Evolutionary conservation across 2,329 filamentous ascomycete genomes (phyloP).

Genomic region (Fusarium pseudonygamai): DNA sequence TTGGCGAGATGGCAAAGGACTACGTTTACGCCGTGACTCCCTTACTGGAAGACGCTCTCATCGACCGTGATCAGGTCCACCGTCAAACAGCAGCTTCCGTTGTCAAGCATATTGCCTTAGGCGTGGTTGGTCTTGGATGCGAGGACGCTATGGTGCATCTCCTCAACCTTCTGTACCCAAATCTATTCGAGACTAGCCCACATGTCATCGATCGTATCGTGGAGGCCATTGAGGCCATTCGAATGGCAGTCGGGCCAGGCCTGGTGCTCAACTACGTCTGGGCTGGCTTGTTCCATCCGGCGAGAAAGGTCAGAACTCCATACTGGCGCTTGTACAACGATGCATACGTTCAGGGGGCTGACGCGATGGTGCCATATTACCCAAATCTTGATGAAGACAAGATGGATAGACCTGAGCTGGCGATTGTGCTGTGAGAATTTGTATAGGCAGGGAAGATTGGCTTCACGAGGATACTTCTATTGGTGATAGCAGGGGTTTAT

Average conservation of each 20-base stretch:
- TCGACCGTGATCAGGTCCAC: slow-evolving; percentile 97
- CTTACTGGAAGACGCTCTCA: slow-evolving; percentile 93
- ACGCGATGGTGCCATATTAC: slow-evolving; percentile 97
- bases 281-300: slow-evolving; percentile 97
- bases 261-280: slow-evolving; percentile 98
- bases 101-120: slow-evolving; percentile 96
- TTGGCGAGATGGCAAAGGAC: slow-evolving; percentile 99
- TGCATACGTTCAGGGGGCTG: slow-evolving; percentile 91
- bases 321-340: slow-evolving; percentile 99
- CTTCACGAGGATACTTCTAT: slow-evolving; percentile 11
- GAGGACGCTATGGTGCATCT: slow-evolving; percentile 99
- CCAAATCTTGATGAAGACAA: slow-evolving; percentile 85
- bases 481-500: slow-evolving; percentile 16
- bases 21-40: slow-evolving; percentile 99
- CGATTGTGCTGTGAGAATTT: slow-evolving; percentile 75
- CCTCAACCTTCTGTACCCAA: slow-evolving; percentile 94
- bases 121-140: slow-evolving; percentile 96
- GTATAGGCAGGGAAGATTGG: slow-evolving; percentile 4
- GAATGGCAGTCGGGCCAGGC: slow-evolving; percentile 91
- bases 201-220: slow-evolving; percentile 99
- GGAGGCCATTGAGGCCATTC: slow-evolving; percentile 95
- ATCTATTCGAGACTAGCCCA: slow-evolving; percentile 96
- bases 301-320: slow-evolving; percentile 90
- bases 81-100: slow-evolving; percentile 95
- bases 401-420: slow-evolving; percentile 81